Conservation (phyloP, 2,329 filamentous ascomycete genomes). For the Phyllosticta citriasiana region DNA sequence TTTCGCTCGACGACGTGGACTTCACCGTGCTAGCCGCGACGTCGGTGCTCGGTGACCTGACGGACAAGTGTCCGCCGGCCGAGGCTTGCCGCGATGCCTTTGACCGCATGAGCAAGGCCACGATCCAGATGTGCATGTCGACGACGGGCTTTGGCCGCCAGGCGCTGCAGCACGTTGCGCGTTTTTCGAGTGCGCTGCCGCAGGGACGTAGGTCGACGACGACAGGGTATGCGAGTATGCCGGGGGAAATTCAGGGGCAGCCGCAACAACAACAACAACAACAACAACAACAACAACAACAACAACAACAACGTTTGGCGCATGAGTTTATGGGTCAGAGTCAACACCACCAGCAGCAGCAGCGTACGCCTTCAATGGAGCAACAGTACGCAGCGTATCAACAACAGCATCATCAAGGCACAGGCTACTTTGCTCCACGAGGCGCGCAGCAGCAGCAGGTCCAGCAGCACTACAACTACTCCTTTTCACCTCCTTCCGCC, state of each 20-base stretch:
- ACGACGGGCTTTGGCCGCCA: slow-evolving; percentile 66
- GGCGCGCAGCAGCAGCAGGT: background rate
- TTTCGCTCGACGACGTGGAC: slow-evolving; percentile 94
- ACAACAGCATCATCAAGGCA: no score
- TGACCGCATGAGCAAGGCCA: slow-evolving; percentile 88
- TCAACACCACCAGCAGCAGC: background rate
- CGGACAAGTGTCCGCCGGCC: slow-evolving; percentile 88
- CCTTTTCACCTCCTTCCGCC: slow-evolving; percentile 1
- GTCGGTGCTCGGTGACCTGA: slow-evolving; percentile 82
- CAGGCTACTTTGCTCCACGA: background rate
- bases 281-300: background rate
- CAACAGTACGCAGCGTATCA: background rate
- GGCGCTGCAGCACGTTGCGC: slow-evolving; percentile 11
- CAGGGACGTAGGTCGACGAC: background rate
- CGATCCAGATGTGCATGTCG: slow-evolving; percentile 86
- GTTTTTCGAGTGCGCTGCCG: background rate
- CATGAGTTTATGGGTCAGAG: background rate
- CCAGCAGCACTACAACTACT: background rate
- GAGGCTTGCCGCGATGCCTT: slow-evolving; percentile 93
- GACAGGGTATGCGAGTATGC: background rate
- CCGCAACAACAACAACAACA: background rate
- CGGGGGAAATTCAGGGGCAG: background rate
- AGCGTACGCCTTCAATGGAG: background rate
- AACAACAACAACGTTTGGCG: background rate
- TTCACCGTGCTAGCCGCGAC: slow-evolving; percentile 90